Conservation (phyloP, 768 basidiomycete genomes). For the Boletus reticuloceps region DNA sequence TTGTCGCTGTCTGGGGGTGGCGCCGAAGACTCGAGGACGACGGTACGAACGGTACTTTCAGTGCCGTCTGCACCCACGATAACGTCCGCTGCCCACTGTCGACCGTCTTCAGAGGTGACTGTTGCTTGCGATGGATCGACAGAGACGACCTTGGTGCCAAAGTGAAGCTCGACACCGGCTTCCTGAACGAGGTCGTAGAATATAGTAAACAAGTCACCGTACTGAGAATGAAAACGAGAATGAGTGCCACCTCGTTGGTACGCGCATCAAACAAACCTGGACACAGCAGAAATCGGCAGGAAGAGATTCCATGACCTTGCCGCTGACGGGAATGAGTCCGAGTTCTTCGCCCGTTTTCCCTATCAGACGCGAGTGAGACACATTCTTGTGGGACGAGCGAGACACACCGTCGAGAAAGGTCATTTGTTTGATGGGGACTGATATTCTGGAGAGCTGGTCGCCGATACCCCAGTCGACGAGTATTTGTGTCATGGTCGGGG, state of each 20-base stretch:
- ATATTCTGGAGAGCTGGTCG: constrained; percentile 37
- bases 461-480: constrained; percentile 53
- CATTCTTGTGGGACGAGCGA: no score
- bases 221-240: constrained; percentile 34
- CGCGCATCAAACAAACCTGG: constrained; percentile 36
- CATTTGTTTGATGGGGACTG: constrained; percentile 15
- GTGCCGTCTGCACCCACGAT: constrained; percentile 62
- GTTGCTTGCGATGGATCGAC: constrained; percentile 31
- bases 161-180: constrained; percentile 47
- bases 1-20: constrained; percentile 13
- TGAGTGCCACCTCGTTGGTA: not conserved
- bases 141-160: constrained; percentile 37
- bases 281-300: constrained; percentile 46
- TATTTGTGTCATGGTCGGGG: constrained; percentile 58
- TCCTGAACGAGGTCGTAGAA: constrained; percentile 45
- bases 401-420: constrained; percentile 18
- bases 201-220: constrained; percentile 48
- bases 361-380: constrained; percentile 12
- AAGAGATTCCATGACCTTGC: constrained; percentile 42
- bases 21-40: constrained; percentile 27
- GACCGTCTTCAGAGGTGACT: constrained; percentile 39
- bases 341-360: constrained; percentile 43
- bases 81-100: constrained; percentile 45
- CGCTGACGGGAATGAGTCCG: constrained; percentile 43
- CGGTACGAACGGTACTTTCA: constrained; percentile 39